phyloP scores from a whole-genome alignment of 345 rosid genomes.

The Trapa bicornis region DNA sequence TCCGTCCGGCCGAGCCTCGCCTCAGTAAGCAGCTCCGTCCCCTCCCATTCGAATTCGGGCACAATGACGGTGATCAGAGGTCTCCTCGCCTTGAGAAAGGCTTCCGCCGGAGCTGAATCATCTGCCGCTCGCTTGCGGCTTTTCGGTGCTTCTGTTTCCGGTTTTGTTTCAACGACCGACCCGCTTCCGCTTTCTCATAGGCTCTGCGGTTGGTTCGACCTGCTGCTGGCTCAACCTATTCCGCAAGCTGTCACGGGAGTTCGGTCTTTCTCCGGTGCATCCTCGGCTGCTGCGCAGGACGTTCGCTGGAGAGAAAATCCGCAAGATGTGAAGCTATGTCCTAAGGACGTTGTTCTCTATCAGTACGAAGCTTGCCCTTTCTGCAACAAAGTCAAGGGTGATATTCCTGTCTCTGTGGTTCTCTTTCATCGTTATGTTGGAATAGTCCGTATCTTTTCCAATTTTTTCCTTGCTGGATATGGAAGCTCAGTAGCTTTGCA shows the following conservation, averaged over 20 bases:
- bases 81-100: constrained; percentile 25
- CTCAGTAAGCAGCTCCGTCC: neutral
- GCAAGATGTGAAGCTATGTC: constrained; percentile 18
- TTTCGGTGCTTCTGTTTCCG: constrained; percentile 23
- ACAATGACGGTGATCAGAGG: constrained; percentile 47
- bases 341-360: constrained; percentile 66
- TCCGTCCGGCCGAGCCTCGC: neutral
- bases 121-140: constrained; percentile 17
- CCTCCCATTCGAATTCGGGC: neutral
- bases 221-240: constrained; percentile 17
- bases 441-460: neutral
- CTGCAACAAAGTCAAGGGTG: constrained; percentile 93
- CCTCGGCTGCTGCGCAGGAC: constrained; percentile 37
- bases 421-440: neutral
- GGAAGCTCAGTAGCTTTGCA: neutral
- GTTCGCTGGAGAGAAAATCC: constrained; percentile 42
- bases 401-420: neutral
- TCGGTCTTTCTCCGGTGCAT: constrained; percentile 35
- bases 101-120: constrained; percentile 15
- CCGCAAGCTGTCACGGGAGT: constrained; percentile 33
- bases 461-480: neutral
- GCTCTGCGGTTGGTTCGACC: constrained; percentile 17
- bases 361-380: constrained; percentile 98
- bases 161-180: constrained; percentile 15
- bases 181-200: constrained; percentile 18